Evolutionary conservation across 306 rosid species (phyloP), one percentile per base, ranked within the genome.

Genomic region (Rubus parviflorus): DNA sequence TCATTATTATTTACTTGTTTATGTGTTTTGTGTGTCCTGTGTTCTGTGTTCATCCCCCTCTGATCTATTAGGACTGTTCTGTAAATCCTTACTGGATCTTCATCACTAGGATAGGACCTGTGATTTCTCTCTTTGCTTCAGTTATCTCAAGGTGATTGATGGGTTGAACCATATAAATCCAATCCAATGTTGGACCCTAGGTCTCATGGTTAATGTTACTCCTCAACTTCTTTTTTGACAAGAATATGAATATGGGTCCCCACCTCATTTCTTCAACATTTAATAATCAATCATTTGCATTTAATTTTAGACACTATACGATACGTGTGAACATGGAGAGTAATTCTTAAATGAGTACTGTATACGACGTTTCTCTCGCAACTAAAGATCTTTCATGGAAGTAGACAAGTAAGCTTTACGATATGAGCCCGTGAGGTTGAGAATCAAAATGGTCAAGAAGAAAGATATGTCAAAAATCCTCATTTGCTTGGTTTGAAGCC

Each of bases 201-300:
- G 75, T 37, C 16, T 73, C 63, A 17, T 70, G 75, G 58, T 46
- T 61, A 23, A 16, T 43, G 69, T 69, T 46, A 30, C 35, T 30
- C 35, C 17, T 42, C 4, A 67, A 67, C 30, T 22, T 41, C 35
- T 7, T 15, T 15, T 20, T 51, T 45, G 57, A 74, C 46, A 25
- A 30, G 37, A 73, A 22, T 23, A 74, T 58, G 57, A 1, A 7
- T 35, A 4, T 23, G 56, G 70, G 60, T n/a, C 75, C 78, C 77
- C 12, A 22, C 64, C 70, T 3, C 58, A 2, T 35, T 61, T 35
- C n/a, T 46, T 20, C 15, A 17, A 30, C 70, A 47, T 17, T 62
- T 67, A 11, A 46, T 38, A 4, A 35, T 75, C 78, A 61, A 75
- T 75, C 70, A 75, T 62, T 75, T 75, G 70, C 70, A 47, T 61